phyloP scores from a whole-genome alignment of 1,284 basidiomycete species.

The Athelia psychrophila region DNA sequence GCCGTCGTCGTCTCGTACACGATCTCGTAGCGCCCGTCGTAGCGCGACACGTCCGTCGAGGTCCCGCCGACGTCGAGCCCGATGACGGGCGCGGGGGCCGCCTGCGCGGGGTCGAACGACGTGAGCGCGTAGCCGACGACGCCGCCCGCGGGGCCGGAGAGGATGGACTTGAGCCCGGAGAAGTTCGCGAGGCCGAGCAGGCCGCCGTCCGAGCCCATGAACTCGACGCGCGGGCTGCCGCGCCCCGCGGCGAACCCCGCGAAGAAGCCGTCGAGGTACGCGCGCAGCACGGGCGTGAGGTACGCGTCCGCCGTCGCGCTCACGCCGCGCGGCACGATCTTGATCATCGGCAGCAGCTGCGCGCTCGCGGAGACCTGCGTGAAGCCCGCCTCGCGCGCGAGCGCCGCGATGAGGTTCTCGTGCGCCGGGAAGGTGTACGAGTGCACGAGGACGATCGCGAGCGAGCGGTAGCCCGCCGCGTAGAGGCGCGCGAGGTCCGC shows the following conservation, averaged over 20 bases:
- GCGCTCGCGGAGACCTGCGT: conserved; percentile 87
- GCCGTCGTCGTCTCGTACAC: conserved; percentile 93
- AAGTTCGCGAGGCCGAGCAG: conserved; percentile 85
- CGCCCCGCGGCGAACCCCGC: conserved; percentile 73
- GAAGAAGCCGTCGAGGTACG: conserved; percentile 94
- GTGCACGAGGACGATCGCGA: conserved; percentile 87
- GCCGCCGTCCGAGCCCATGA: conserved; percentile 89
- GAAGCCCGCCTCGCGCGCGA: conserved; percentile 84
- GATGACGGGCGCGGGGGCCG: conserved; percentile 70
- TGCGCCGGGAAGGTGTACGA: conserved; percentile 91
- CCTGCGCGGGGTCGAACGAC: conserved; percentile 70
- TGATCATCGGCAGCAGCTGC: conserved; percentile 91
- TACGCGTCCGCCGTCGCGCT: conserved; percentile 97
- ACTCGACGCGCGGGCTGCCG: conserved; percentile 64
- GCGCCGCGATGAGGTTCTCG: conserved; percentile 67
- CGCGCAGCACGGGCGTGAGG: conserved; percentile 84
- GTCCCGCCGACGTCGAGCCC: conserved; percentile 88
- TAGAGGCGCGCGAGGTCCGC: conserved; percentile 68
- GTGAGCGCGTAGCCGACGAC: conserved; percentile 88
- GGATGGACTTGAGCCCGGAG: conserved; percentile 84
- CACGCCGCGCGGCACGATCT: conserved; percentile 90
- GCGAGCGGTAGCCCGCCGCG: conserved; percentile 75
- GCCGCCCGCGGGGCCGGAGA: conserved; percentile 87
- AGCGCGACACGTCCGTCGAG: conserved; percentile 88
- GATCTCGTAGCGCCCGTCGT: conserved; percentile 81